phyloP scores from a whole-genome alignment of 2,329 filamentous ascomycete species.

The Penicillium sumatraense region DNA sequence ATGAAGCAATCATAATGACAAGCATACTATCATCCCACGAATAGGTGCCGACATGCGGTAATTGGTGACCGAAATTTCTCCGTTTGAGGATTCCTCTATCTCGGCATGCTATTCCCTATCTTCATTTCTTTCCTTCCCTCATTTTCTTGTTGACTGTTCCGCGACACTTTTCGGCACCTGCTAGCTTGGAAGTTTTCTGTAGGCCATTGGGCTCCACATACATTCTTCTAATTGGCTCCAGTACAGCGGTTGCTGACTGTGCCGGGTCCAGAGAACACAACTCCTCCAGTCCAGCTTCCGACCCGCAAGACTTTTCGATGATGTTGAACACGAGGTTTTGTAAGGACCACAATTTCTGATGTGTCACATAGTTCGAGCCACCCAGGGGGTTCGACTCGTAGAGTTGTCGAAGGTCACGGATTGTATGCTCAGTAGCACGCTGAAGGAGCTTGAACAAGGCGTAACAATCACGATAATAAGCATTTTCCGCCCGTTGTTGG shows the following conservation, averaged over 20 bases:
- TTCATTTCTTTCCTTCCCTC: too few relatives aligned
- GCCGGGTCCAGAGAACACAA: not conserved
- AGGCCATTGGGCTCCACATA: not conserved
- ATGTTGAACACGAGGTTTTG: not conserved
- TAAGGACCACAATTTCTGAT: not conserved
- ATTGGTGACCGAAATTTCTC: too few relatives aligned
- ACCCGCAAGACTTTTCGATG: not conserved
- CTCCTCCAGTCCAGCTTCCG: not conserved
- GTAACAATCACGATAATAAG: not conserved
- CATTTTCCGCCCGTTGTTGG: not conserved
- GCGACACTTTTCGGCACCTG: too few relatives aligned
- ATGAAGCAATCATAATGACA: too few relatives aligned
- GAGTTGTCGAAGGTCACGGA: not conserved
- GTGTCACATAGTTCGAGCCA: not conserved
- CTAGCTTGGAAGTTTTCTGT: too few relatives aligned
- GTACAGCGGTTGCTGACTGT: not conserved
- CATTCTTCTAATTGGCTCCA: not conserved
- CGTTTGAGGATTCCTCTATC: too few relatives aligned
- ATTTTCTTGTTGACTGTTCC: too few relatives aligned
- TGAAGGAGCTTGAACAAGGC: not conserved
- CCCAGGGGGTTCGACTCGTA: not conserved
- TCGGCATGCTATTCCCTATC: too few relatives aligned
- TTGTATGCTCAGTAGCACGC: not conserved
- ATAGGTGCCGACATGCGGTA: too few relatives aligned
- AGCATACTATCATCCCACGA: too few relatives aligned